phyloP scores from a whole-genome alignment of 208 protist species.

The Trypanosoma cruzi region DNA sequence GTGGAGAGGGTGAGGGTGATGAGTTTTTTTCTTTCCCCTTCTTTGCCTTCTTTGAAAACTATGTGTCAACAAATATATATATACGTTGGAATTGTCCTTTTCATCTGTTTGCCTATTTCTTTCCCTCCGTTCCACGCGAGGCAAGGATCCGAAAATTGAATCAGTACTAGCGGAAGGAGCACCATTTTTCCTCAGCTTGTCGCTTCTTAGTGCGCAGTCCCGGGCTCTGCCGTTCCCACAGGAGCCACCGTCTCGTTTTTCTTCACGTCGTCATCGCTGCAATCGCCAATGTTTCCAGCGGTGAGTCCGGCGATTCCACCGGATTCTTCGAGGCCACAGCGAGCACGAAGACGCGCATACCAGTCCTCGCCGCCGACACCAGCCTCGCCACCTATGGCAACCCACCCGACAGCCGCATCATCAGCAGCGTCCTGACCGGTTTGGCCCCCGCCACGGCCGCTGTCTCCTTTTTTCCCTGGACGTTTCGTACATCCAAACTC shows the following conservation, averaged over 20 bases:
- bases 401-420: conserved; percentile 28
- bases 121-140: too few relatives aligned
- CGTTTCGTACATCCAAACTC: too few relatives aligned
- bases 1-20: neutral
- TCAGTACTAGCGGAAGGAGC: too few relatives aligned
- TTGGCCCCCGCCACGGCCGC: neutral
- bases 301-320: neutral
- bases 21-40: conserved; percentile 3
- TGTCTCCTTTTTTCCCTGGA: too few relatives aligned
- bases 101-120: too few relatives aligned
- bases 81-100: neutral
- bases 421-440: neutral
- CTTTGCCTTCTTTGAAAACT: neutral
- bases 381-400: conserved; percentile 35
- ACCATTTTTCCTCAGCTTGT: neutral
- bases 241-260: neutral
- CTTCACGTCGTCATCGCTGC: neutral
- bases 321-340: conserved; percentile 6
- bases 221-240: too few relatives aligned
- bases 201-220: neutral
- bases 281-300: neutral
- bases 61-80: neutral
- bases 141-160: too few relatives aligned
- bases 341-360: conserved; percentile 61
- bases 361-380: conserved; percentile 52